These are phyloP conservation scores for Musa acuminata DNA, from an alignment of 176 grass and related monocot genomes.

Conservation along the genomic window DNA sequence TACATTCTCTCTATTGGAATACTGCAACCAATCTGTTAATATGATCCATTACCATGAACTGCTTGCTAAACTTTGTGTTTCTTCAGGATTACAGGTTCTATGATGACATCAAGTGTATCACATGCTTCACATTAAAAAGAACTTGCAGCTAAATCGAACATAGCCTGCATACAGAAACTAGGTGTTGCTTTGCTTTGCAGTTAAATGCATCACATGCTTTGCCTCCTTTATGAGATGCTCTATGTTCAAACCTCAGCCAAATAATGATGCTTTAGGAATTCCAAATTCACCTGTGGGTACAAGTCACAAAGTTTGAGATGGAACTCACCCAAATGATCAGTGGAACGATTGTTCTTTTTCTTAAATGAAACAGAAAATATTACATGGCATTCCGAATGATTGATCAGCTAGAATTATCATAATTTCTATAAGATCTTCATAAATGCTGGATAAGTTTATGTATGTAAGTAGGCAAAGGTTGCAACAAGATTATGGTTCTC, in stretches of 20 bases:
- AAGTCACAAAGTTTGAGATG: neutral
- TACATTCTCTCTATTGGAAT: no score
- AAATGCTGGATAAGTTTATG: neutral
- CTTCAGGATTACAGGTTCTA: conserved; percentile 6
- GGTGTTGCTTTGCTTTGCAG: conserved; percentile 24
- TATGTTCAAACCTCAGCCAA: conserved; percentile 48
- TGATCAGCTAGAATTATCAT: neutral
- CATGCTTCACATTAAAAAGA: conserved; percentile 70
- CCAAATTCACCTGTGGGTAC: conserved; percentile 49
- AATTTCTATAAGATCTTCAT: neutral
- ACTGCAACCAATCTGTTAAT: neutral
- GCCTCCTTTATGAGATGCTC: conserved; percentile 79
- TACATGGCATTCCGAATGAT: neutral
- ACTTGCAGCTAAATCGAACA: conserved; percentile 70
- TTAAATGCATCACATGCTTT: neutral
- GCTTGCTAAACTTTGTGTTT: neutral
- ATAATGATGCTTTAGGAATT: conserved; percentile 48
- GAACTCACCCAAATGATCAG: conserved; percentile 7
- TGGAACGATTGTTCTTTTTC: neutral
- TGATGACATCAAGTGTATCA: conserved; percentile 50
- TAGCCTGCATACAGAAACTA: conserved; percentile 54
- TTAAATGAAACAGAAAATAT: neutral
- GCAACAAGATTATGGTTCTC: conserved; percentile 56
- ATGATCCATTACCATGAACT: neutral
- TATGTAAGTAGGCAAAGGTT: conserved; percentile 23